Evolutionary conservation across 164 flowering plant genomes (phyloP).

Genomic region (Piper betle): DNA sequence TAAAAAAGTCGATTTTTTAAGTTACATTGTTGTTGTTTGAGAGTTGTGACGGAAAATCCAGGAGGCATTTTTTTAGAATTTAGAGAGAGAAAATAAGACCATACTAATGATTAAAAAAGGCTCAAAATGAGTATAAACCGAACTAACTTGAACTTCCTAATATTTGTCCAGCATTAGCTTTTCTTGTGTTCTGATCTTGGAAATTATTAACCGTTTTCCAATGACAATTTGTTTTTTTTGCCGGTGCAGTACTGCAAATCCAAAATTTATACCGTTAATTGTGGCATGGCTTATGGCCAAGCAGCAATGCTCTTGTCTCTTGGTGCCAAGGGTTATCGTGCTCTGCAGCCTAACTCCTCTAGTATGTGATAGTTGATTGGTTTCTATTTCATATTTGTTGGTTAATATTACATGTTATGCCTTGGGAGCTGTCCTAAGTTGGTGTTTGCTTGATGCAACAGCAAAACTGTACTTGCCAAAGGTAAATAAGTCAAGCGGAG

Average conservation of each 20-base stretch:
- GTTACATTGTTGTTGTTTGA: no score
- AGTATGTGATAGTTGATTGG: conserved; percentile 25
- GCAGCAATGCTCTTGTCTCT: conserved; percentile 87
- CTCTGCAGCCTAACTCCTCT: conserved; percentile 52
- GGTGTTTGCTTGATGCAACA: conserved; percentile 19
- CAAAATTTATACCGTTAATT: conserved; percentile 63
- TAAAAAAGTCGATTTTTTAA: no score
- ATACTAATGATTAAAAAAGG: no score
- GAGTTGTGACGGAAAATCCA: no score
- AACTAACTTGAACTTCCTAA: no score
- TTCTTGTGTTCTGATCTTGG: no score
- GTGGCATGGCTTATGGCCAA: conserved; percentile 86
- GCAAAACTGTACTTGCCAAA: conserved; percentile 77
- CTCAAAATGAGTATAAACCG: no score
- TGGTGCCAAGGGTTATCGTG: conserved; percentile 80
- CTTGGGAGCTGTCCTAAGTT: not conserved
- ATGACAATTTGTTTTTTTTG: not conserved
- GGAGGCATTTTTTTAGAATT: no score
- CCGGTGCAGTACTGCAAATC: conserved; percentile 48
- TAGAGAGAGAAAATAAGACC: no score
- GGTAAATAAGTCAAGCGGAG: conserved; percentile 57
- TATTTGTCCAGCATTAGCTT: no score
- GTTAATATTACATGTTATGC: no score
- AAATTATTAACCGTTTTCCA: no score
- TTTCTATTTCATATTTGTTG: not conserved